Evolutionary conservation across 176 grass and related monocot species (phyloP).

Genomic region (Aegilops longissima): DNA sequence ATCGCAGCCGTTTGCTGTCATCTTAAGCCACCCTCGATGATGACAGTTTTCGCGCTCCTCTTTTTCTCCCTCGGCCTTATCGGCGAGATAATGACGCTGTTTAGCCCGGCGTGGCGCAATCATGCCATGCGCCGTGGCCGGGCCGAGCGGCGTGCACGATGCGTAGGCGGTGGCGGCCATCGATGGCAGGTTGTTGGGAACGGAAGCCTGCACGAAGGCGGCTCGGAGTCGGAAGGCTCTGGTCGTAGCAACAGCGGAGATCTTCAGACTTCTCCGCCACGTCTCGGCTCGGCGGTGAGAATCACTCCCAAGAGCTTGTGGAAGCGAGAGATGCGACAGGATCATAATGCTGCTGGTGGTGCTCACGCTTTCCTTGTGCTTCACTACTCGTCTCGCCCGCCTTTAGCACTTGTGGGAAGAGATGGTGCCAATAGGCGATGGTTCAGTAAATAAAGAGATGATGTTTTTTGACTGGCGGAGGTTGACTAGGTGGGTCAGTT

Average conservation of each 20-base stretch:
- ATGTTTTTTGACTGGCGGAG: neutral
- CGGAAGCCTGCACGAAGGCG: neutral
- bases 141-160: neutral
- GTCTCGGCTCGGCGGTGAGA: neutral
- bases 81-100: neutral
- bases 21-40: slow-evolving; percentile 26
- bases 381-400: slow-evolving; percentile 11
- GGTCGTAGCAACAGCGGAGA: too few species aligned
- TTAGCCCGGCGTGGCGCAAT: slow-evolving; percentile 11
- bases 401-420: neutral
- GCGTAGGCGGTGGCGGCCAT: neutral
- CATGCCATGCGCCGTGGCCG: slow-evolving; percentile 1
- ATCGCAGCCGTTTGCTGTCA: slow-evolving; percentile 20
- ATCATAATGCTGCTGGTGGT: neutral
- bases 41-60: neutral
- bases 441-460: neutral
- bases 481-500: neutral
- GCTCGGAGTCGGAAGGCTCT: neutral
- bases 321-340: neutral
- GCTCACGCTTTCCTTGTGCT: slow-evolving; percentile 18
- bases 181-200: neutral
- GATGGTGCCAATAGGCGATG: neutral
- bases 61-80: neutral
- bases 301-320: too few species aligned
- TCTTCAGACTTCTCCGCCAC: slow-evolving; percentile 20